Evolutionary conservation across 495 filamentous ascomycete genomes (phyloP).

Genomic region (Xanthoparmelia taractica): DNA sequence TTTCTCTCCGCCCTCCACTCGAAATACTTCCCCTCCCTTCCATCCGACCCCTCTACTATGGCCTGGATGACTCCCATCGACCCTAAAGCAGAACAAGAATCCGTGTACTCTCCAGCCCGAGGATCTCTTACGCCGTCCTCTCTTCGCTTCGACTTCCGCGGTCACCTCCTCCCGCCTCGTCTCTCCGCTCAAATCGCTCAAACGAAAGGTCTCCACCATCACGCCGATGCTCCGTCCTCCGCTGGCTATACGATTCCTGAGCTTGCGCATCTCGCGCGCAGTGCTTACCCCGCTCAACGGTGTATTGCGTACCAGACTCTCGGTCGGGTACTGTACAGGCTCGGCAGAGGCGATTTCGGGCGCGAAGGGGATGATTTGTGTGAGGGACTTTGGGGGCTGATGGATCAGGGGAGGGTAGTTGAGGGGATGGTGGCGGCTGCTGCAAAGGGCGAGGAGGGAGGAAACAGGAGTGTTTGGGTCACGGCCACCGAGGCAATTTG

Average conservation of each 20-base stretch:
- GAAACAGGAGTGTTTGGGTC: slow-evolving; percentile 31
- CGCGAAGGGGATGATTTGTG: slow-evolving; percentile 48
- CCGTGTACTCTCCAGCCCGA: slow-evolving; percentile 72
- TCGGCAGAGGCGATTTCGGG: slow-evolving; percentile 76
- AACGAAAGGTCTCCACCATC: slow-evolving; percentile 80
- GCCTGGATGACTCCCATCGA: slow-evolving; percentile 77
- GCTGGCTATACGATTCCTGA: slow-evolving; percentile 93
- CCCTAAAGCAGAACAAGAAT: slow-evolving; percentile 51
- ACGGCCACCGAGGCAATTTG: slow-evolving; percentile 84
- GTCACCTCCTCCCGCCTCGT: slow-evolving; percentile 65
- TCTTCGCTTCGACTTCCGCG: slow-evolving; percentile 83
- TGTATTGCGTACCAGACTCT: slow-evolving; percentile 89
- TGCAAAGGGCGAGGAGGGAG: slow-evolving; percentile 37
- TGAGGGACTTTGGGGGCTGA: slow-evolving; percentile 62
- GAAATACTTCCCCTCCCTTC: slow-evolving; percentile 85
- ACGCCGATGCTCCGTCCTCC: slow-evolving; percentile 84
- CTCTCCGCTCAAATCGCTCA: slow-evolving; percentile 62
- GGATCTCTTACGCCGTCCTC: slow-evolving; percentile 61
- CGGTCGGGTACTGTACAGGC: slow-evolving; percentile 72
- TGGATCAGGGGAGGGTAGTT: slow-evolving; percentile 71
- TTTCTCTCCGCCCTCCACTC: slow-evolving; percentile 78
- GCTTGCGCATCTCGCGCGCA: slow-evolving; percentile 73
- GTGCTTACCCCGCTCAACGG: slow-evolving; percentile 72
- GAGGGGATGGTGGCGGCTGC: slow-evolving; percentile 64
- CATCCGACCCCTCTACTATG: slow-evolving; percentile 74